Evolutionary conservation across 1,284 basidiomycete genomes (phyloP).

Genomic region (Ustilago cynodontis): DNA sequence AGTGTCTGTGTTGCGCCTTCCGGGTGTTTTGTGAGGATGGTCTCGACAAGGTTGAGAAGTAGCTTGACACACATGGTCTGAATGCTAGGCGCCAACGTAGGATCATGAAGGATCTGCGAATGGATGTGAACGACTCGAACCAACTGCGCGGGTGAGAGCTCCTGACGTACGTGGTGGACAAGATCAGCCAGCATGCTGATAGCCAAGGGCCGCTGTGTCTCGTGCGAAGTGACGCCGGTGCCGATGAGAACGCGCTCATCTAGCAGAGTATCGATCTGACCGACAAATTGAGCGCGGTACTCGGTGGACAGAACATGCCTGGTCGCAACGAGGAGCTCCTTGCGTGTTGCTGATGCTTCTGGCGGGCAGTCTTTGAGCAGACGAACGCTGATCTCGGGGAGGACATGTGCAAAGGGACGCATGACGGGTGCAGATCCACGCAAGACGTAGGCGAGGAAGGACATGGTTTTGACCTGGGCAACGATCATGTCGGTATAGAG

Average conservation of each 20-base stretch:
- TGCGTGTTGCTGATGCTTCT: slow-evolving; percentile 78
- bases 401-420: slow-evolving; percentile 82
- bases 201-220: slow-evolving; percentile 81
- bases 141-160: slow-evolving; percentile 84
- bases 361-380: slow-evolving; percentile 94
- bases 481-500: slow-evolving; percentile 90
- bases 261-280: slow-evolving; percentile 88
- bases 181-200: slow-evolving; percentile 93
- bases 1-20: slow-evolving; percentile 78
- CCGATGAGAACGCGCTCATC: slow-evolving; percentile 94
- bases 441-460: slow-evolving; percentile 91
- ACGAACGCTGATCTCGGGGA: slow-evolving; percentile 85
- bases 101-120: slow-evolving; percentile 89
- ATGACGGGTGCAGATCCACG: slow-evolving; percentile 79
- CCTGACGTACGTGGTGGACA: slow-evolving; percentile 88
- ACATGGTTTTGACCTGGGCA: slow-evolving; percentile 87
- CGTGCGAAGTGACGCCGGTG: slow-evolving; percentile 80
- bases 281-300: slow-evolving; percentile 83
- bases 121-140: slow-evolving; percentile 86
- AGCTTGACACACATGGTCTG: slow-evolving; percentile 95
- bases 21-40: slow-evolving; percentile 74
- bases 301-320: slow-evolving; percentile 88
- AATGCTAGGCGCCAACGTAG: slow-evolving; percentile 82
- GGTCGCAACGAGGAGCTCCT: slow-evolving; percentile 94
- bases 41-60: slow-evolving; percentile 89